Conservation (phyloP, 805 yeast genomes). For the Ogataea dorogensis region DNA sequence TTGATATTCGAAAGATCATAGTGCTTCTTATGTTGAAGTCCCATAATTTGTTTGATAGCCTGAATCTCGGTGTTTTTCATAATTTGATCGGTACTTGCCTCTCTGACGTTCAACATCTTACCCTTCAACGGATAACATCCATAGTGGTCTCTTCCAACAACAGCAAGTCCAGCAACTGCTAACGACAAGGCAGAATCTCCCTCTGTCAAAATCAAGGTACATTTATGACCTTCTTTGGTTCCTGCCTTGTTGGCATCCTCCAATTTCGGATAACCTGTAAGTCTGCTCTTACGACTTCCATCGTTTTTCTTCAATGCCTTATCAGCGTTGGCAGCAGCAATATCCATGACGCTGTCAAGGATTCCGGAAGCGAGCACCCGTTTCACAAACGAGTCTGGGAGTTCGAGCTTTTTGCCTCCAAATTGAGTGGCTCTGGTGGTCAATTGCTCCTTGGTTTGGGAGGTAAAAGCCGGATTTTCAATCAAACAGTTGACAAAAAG, state of each 20-base stretch:
- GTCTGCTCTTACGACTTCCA: constrained; percentile 78
- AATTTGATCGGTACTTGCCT: constrained; percentile 94
- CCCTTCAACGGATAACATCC: constrained; percentile 97
- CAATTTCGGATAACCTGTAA: constrained; percentile 84
- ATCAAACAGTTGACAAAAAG: constrained; percentile 86
- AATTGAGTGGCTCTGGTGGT: constrained; percentile 87
- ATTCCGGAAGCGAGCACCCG: constrained; percentile 68
- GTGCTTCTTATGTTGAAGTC: constrained; percentile 86
- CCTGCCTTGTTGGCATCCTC: constrained; percentile 98
- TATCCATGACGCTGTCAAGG: constrained; percentile 72
- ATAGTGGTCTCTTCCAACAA: constrained; percentile 91
- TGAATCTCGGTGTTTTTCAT: constrained; percentile 91
- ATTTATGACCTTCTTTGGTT: constrained; percentile 84
- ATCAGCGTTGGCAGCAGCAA: constrained; percentile 87
- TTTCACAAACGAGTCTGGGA: constrained; percentile 74
- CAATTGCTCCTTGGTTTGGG: constrained; percentile 95
- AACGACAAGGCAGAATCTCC: constrained; percentile 94
- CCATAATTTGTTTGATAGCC: constrained; percentile 92
- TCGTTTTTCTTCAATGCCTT: constrained; percentile 85
- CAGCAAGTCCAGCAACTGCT: constrained; percentile 91
- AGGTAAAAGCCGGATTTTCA: constrained; percentile 95
- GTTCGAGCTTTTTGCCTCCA: constrained; percentile 75
- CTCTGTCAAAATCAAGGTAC: constrained; percentile 92
- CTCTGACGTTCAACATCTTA: constrained; percentile 91
- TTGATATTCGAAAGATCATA: constrained; percentile 62